phyloP scores from a whole-genome alignment of 306 rosid genomes.

The Quercus variabilis region DNA sequence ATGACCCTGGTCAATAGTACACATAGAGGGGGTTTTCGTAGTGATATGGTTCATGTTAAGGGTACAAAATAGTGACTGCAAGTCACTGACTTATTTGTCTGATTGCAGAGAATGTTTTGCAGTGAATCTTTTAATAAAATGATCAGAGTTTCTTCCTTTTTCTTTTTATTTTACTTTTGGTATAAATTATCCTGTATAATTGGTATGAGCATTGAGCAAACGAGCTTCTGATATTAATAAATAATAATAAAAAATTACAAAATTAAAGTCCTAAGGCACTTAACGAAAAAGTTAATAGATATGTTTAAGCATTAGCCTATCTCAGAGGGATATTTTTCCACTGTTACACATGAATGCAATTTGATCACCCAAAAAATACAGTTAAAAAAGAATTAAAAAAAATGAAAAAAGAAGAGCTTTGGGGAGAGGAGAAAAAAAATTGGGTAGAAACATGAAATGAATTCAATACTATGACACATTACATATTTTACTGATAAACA shows the following conservation, averaged over 20 bases:
- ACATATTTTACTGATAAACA: neutral
- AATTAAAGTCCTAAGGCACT: too few relatives aligned
- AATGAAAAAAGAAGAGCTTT: neutral
- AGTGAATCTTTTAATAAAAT: neutral
- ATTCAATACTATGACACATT: neutral
- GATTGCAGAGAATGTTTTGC: neutral
- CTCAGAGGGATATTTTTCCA: too few relatives aligned
- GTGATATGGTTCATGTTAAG: neutral
- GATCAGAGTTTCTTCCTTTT: neutral
- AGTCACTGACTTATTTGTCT: neutral
- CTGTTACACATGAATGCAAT: neutral
- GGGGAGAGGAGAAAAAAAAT: neutral
- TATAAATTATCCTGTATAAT: neutral
- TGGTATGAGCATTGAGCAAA: neutral
- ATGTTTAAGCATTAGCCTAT: too few relatives aligned
- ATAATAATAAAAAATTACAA: too few relatives aligned
- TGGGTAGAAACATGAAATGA: neutral
- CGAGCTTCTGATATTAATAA: neutral
- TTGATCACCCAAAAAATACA: neutral
- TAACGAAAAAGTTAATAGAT: too few relatives aligned
- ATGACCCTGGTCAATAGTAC: neutral
- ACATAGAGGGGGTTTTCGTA: too few relatives aligned
- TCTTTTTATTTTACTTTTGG: too few relatives aligned
- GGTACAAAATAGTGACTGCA: neutral
- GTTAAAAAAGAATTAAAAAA: neutral